Base-by-base conservation (phyloP, 2,329 filamentous ascomycete species). In the Penicillium nordicum region DNA sequence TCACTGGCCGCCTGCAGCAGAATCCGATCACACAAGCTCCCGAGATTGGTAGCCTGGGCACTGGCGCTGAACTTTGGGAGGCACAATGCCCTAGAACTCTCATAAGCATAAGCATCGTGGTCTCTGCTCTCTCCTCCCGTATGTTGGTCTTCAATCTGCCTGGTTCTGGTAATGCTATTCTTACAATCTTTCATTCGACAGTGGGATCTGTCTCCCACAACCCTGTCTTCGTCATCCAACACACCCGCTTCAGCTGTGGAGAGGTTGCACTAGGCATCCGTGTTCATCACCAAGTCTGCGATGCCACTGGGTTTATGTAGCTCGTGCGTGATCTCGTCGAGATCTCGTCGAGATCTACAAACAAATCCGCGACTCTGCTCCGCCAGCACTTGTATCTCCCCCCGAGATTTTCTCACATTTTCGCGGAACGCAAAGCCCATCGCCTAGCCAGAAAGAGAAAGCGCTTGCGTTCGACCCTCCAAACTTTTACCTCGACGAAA, bases 231-330 rank as follows among this genome's bases (percentile, higher is more conserved):
- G 55, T 41, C 0, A 41, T 57, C 21, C 51, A 57, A 34, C 55
- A 55, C 37, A 55, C 51, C 1, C 51, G 44, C 14, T 57, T 57
- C 16, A 41, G 32, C 25, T 57, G 55, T 42, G 55, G 55, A 8
- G 45, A 51, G 16, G 55, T 55, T 3, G 27, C 36, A 12, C 40
- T 57, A 4, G 55, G 51, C 0, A 50, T 57, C 25, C 46, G 52
- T 8, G 23, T 57, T 16, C 51, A 58, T 21, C 51, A 58, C 29
- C 32, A 29, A 4, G 55, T 55, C 11, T 58, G 55, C 18, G 55
- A 57, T 40, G 40, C 55, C 25, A 38, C 14, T 25, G 55, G 51
- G 0, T 45, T 50, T 12, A 29, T 57, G 12, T 46, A 55, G 12
- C 37, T 55, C 1, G 41, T 54, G 4, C 52, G 45, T 0, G 52